A percentile compares a stretch with the other conserved stretches of the same genome.
phyloP scores from a whole-genome alignment of 176 grass and related monocot genomes.

The Phragmites australis region DNA sequence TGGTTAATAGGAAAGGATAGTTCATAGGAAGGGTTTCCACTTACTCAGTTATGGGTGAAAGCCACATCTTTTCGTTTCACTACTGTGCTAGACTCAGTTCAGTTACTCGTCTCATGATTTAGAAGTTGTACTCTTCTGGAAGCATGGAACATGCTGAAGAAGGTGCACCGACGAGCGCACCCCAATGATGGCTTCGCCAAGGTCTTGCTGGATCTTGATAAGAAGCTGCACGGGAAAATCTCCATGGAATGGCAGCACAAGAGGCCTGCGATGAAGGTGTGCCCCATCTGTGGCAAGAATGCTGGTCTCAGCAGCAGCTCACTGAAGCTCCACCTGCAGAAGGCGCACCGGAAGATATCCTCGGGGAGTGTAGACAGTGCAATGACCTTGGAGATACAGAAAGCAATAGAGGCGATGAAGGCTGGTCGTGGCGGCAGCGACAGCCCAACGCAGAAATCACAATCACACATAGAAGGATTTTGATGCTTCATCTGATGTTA shows the following conservation, averaged over 20 bases:
- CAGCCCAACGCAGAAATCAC: slow-evolving; percentile 51
- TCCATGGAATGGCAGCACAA: slow-evolving; percentile 91
- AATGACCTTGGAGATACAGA: slow-evolving; percentile 79
- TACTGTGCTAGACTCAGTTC: not conserved
- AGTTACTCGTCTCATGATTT: too few relatives aligned
- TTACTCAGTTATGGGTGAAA: not conserved
- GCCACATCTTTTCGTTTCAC: not conserved
- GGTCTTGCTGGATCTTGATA: slow-evolving; percentile 76
- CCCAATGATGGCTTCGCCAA: slow-evolving; percentile 92
- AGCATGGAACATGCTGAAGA: slow-evolving; percentile 88
- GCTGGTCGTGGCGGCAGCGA: slow-evolving; percentile 37
- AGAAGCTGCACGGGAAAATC: slow-evolving; percentile 59
- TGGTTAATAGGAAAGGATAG: not conserved
- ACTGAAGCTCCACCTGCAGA: slow-evolving; percentile 90
- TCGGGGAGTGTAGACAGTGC: slow-evolving; percentile 80
- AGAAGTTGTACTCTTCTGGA: slow-evolving; percentile 76
- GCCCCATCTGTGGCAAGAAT: slow-evolving; percentile 83
- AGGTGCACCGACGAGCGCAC: slow-evolving; percentile 73
- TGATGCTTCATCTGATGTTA: slow-evolving; percentile 7
- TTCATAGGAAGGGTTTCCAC: too few relatives aligned
- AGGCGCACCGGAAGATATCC: slow-evolving; percentile 73
- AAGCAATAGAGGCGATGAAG: slow-evolving; percentile 60
- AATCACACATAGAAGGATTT: slow-evolving; percentile 43
- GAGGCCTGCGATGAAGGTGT: slow-evolving; percentile 76
- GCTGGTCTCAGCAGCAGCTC: slow-evolving; percentile 91